Percentiles rank a stretch among this genome's conserved stretches.
These are phyloP conservation scores for Myrica gale DNA, from an alignment of 306 rosid species.

Conservation along the genomic window DNA sequence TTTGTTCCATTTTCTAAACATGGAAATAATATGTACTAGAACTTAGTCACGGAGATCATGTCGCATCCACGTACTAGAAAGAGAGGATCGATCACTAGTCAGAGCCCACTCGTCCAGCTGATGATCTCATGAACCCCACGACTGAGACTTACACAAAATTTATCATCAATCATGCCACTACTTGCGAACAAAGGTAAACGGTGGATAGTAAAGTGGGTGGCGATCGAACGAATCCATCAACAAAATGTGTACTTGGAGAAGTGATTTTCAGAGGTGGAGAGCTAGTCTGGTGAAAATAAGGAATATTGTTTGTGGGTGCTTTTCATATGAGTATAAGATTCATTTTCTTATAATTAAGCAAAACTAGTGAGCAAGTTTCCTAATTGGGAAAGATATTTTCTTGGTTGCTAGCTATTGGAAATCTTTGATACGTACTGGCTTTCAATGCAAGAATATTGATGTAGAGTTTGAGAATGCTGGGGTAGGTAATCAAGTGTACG, in stretches of 20 bases:
- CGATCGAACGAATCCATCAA: not conserved
- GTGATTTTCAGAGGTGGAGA: not conserved
- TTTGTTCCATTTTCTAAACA: not conserved
- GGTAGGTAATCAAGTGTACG: no score
- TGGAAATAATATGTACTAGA: not conserved
- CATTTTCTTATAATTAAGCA: not conserved
- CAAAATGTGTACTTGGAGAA: not conserved
- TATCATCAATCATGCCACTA: not conserved
- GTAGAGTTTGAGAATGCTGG: no score
- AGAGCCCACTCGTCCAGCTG: not conserved
- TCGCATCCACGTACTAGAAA: not conserved
- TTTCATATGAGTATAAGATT: not conserved
- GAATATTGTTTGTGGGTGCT: not conserved
- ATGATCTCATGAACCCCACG: not conserved
- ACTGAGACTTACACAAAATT: not conserved
- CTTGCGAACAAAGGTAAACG: not conserved
- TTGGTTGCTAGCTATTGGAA: not conserved
- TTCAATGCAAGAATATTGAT: no score
- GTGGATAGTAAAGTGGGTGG: not conserved
- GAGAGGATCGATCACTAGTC: not conserved
- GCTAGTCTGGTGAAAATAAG: not conserved
- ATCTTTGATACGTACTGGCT: no score
- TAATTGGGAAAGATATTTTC: not conserved
- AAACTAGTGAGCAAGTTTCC: not conserved
- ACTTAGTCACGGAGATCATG: not conserved